Evolutionary conservation across 306 rosid species (phyloP).

Genomic region (Malus sylvestris): DNA sequence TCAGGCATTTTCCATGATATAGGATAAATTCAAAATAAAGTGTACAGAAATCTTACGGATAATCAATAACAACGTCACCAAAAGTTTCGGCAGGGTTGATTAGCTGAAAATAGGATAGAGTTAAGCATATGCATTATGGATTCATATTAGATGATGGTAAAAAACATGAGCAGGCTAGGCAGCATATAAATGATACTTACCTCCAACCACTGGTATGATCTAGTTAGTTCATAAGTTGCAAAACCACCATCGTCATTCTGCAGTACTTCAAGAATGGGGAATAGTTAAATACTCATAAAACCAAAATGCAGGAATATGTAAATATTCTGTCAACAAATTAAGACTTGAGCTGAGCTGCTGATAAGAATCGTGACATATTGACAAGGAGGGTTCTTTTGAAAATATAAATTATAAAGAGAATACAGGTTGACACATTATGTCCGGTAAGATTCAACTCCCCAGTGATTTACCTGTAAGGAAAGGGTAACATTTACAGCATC

Average conservation of each 20-base stretch:
- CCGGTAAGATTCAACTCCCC: not conserved
- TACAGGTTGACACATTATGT: not conserved
- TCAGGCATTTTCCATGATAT: not conserved
- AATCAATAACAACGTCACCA: slow-evolving; percentile 35
- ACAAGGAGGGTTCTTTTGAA: too few relatives aligned
- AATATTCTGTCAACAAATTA: not conserved
- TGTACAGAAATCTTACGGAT: slow-evolving; percentile 23
- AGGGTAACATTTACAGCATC: slow-evolving; percentile 71
- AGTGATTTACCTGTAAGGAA: slow-evolving; percentile 59
- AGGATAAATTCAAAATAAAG: not conserved
- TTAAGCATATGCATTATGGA: not conserved
- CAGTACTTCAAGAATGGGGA: not conserved
- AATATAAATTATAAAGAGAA: too few relatives aligned
- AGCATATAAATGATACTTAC: not conserved
- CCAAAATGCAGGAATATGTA: not conserved
- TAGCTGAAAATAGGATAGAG: slow-evolving; percentile 9
- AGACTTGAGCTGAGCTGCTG: not conserved
- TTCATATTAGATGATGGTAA: not conserved
- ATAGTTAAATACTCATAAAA: not conserved
- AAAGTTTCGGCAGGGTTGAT: slow-evolving; percentile 38
- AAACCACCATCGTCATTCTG: slow-evolving; percentile 30
- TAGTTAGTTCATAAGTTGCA: slow-evolving; percentile 30
- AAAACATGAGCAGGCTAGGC: not conserved
- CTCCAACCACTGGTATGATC: slow-evolving; percentile 33
- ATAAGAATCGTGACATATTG: too few relatives aligned